phyloP scores from a whole-genome alignment of 345 rosid species.

The Sisymbrium irio region DNA sequence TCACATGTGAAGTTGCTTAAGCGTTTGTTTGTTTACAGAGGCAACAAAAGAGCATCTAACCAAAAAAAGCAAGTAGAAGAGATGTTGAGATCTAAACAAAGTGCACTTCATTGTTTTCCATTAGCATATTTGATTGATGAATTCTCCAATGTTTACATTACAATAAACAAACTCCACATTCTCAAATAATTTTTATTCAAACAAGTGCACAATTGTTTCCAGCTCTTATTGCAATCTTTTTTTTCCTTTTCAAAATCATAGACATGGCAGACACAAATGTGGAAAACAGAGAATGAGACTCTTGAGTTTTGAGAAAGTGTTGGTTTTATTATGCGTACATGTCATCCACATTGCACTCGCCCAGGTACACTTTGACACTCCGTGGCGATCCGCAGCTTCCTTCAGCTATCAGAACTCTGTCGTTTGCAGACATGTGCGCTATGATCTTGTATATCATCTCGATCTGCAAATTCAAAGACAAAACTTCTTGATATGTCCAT shows the following conservation, averaged over 20 bases:
- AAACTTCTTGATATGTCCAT: slow-evolving; percentile 9
- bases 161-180: slow-evolving; percentile 9
- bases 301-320: slow-evolving; percentile 7
- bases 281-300: slow-evolving; percentile 5
- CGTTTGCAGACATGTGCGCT: slow-evolving; percentile 95
- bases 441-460: slow-evolving; percentile 96
- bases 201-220: slow-evolving; percentile 20
- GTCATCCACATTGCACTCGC: slow-evolving; percentile 81
- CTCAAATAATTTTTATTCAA: slow-evolving; percentile 16
- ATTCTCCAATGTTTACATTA: not conserved
- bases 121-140: not conserved
- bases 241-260: not conserved
- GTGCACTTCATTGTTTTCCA: not conserved
- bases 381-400: slow-evolving; percentile 94
- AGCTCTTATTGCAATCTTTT: slow-evolving; percentile 12
- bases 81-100: not conserved
- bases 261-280: slow-evolving; percentile 9
- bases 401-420: slow-evolving; percentile 86
- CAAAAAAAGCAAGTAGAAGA: not conserved
- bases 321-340: slow-evolving; percentile 42
- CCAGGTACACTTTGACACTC: slow-evolving; percentile 78
- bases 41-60: slow-evolving; percentile 3
- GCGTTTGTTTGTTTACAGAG: not conserved
- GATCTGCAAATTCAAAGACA: slow-evolving; percentile 50
- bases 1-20: not conserved